Conservation (phyloP, 2,329 filamentous ascomycete species). For the Cytospora piceicola region DNA sequence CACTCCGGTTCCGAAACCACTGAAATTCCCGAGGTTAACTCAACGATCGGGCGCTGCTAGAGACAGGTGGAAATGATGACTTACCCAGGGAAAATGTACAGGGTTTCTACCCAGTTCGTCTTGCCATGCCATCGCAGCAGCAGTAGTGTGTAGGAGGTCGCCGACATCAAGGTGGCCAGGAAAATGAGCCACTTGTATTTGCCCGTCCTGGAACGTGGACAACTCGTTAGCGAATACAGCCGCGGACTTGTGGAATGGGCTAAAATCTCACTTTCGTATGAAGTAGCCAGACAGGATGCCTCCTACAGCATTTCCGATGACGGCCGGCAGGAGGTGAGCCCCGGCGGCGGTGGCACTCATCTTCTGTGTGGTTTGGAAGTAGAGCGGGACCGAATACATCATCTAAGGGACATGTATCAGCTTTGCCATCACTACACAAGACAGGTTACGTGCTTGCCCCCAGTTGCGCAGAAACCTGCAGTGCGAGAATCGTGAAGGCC, state of each 20-base stretch:
- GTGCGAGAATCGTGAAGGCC: constrained; percentile 54
- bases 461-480: constrained; percentile 62
- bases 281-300: constrained; percentile 62
- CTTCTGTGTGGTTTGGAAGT: constrained; percentile 67
- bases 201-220: constrained; percentile 51
- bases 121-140: constrained; percentile 62
- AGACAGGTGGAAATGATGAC: constrained; percentile 11
- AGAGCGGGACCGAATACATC: constrained; percentile 69
- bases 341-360: constrained; percentile 62
- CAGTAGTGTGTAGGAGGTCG: constrained; percentile 56
- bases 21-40: constrained; percentile 25
- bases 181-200: constrained; percentile 61
- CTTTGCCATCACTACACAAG: background rate
- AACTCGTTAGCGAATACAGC: background rate
- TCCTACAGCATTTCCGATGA: constrained; percentile 68
- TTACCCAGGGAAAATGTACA: constrained; percentile 61
- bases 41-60: background rate
- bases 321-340: constrained; percentile 67
- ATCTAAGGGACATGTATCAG: constrained; percentile 41
- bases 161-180: constrained; percentile 53
- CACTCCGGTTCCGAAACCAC: constrained; percentile 48
- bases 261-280: constrained; percentile 50
- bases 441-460: constrained; percentile 45
- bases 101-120: constrained; percentile 57
- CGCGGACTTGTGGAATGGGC: background rate